Percentiles rank a stretch among this genome's conserved stretches.
Conservation (phyloP, 768 basidiomycete species). For the Sporobolomyces pararoseus region DNA sequence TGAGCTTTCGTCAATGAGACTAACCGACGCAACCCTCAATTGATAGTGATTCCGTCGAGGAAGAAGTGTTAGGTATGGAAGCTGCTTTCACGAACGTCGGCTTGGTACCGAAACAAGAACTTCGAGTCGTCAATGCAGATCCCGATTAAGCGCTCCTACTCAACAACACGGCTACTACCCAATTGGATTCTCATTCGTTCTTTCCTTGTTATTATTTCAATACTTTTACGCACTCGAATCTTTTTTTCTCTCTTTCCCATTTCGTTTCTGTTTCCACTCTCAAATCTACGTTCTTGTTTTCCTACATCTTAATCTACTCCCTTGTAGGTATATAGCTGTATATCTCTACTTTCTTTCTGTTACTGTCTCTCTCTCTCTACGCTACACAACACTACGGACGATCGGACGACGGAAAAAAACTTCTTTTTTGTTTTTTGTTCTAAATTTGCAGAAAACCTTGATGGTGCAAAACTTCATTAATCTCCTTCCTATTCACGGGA, state of each 20-base stretch:
- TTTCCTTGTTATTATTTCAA: conserved; percentile 2
- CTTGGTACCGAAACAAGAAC: conserved; percentile 7
- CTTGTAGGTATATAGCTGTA: background rate
- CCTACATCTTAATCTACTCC: background rate
- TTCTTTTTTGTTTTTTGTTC: too few species aligned
- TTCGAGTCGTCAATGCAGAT: conserved; percentile 33
- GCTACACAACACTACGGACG: too few species aligned
- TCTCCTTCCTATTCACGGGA: too few species aligned
- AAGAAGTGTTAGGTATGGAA: conserved; percentile 9
- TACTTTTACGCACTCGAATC: conserved; percentile 4
- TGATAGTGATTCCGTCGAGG: conserved; percentile 25
- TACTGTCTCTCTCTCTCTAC: too few species aligned
- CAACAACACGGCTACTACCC: background rate
- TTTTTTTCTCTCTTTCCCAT: background rate
- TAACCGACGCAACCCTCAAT: background rate
- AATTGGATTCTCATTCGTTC: background rate
- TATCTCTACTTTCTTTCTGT: background rate
- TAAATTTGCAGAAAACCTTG: too few species aligned
- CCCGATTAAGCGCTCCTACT: background rate
- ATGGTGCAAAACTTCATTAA: too few species aligned
- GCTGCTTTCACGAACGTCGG: conserved; percentile 8
- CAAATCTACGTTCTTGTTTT: too few species aligned
- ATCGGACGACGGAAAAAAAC: background rate
- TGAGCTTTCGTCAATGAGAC: background rate
- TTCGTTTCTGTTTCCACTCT: background rate